phyloP scores from a whole-genome alignment of 768 basidiomycete genomes.

The Kwoniella heveanensis region DNA sequence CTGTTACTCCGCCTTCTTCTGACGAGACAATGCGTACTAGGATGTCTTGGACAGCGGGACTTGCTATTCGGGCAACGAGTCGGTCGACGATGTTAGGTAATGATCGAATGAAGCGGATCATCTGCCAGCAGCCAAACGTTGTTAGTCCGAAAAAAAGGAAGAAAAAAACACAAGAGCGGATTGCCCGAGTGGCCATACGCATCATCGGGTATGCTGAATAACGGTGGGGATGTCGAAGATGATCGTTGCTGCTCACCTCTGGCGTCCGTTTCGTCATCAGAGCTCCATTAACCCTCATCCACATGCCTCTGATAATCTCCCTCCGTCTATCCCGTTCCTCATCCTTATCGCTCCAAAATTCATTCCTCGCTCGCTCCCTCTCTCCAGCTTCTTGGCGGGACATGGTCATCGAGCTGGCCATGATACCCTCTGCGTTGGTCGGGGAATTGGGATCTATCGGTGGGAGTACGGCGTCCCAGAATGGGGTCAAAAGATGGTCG shows the following conservation, averaged over 20 bases:
- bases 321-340: slow-evolving; percentile 63
- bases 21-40: slow-evolving; percentile 85
- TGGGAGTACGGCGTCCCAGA: slow-evolving; percentile 75
- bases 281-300: slow-evolving; percentile 87
- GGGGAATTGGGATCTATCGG: slow-evolving; percentile 25
- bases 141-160: too few species aligned
- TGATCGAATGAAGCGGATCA: slow-evolving; percentile 85
- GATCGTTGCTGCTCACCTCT: slow-evolving; percentile 64
- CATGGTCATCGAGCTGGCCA: slow-evolving; percentile 4
- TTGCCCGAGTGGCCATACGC: too few species aligned
- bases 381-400: slow-evolving; percentile 31
- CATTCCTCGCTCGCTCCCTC: slow-evolving; percentile 37
- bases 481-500: slow-evolving; percentile 73
- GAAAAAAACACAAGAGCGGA: too few species aligned
- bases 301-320: slow-evolving; percentile 85
- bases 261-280: slow-evolving; percentile 84
- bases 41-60: slow-evolving; percentile 87
- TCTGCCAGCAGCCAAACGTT: slow-evolving; percentile 67
- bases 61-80: slow-evolving; percentile 80
- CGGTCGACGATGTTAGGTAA: slow-evolving; percentile 80
- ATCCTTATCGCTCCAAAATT: slow-evolving; percentile 76
- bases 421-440: background rate
- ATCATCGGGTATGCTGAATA: too few species aligned
- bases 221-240: slow-evolving; percentile 34
- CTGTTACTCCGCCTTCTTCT: slow-evolving; percentile 75